Conservation (phyloP, 495 filamentous ascomycete genomes). For the Aspergillus panamensis region DNA sequence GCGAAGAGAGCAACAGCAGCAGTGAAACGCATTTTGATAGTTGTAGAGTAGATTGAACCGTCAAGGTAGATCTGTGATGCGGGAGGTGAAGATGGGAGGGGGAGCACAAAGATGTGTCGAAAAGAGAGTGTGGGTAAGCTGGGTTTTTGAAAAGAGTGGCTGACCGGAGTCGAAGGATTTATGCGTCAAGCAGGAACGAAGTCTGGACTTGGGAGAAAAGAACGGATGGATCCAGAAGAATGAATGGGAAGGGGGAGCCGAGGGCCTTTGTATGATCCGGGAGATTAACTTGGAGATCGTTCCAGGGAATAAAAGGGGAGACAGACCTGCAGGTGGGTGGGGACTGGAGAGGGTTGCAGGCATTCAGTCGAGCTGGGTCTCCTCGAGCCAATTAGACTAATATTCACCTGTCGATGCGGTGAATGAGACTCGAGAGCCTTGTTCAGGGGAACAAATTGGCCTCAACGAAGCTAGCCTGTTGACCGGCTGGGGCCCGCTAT, state of each 20-base stretch:
- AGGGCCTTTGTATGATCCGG: constrained; percentile 45
- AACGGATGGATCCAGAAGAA: constrained; percentile 27
- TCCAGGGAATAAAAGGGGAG: constrained; percentile 26
- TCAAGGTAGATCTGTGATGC: constrained; percentile 35
- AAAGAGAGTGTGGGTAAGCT: constrained; percentile 21
- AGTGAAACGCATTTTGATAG: constrained; percentile 55
- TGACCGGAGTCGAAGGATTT: constrained; percentile 52
- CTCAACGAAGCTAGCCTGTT: constrained; percentile 5
- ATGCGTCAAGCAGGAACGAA: constrained; percentile 38
- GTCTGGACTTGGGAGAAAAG: constrained; percentile 39
- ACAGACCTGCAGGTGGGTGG: constrained; percentile 17
- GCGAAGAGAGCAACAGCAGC: constrained; percentile 50
- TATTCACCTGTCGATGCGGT: constrained; percentile 6
- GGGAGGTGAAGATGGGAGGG: constrained; percentile 5
- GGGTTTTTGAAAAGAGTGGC: constrained; percentile 46
- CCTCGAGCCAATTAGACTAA: neutral
- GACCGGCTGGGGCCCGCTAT: constrained; percentile 14
- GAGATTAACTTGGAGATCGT: constrained; percentile 45
- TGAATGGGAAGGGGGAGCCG: constrained; percentile 24
- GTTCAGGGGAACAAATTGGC: constrained; percentile 2
- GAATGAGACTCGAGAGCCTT: neutral
- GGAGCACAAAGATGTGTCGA: constrained; percentile 5
- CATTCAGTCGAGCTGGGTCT: neutral
- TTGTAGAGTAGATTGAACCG: constrained; percentile 31
- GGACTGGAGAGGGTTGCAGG: constrained; percentile 11